Evolutionary conservation across 148 eudicot genomes (phyloP).

Genomic region (Chenopodium formosanum): DNA sequence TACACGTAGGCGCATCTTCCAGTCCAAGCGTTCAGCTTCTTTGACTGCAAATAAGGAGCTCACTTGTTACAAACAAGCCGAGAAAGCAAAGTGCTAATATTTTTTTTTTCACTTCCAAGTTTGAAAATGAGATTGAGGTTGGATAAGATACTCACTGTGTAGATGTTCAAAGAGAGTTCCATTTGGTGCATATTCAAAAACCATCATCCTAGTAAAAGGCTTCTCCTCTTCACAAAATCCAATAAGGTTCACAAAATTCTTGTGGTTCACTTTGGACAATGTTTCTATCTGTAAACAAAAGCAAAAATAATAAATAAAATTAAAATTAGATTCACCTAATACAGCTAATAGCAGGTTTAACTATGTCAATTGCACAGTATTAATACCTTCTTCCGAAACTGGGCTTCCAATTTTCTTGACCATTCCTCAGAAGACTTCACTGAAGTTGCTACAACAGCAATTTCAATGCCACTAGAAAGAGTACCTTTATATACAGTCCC

Average conservation of each 20-base stretch:
- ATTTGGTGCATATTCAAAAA: constrained; percentile 95
- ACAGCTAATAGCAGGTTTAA: constrained; percentile 2
- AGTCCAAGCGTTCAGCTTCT: constrained; percentile 93
- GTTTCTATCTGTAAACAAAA: constrained; percentile 59
- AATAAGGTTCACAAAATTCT: constrained; percentile 87
- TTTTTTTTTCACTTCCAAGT: neutral
- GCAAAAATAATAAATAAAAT: neutral
- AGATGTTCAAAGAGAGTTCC: constrained; percentile 97
- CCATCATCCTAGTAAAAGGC: constrained; percentile 97
- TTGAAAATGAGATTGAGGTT: neutral
- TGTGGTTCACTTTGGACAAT: constrained; percentile 86
- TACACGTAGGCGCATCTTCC: constrained; percentile 70
- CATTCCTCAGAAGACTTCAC: constrained; percentile 56
- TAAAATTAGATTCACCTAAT: constrained; percentile 8
- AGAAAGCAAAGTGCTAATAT: neutral
- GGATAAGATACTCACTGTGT: constrained; percentile 57
- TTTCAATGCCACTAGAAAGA: constrained; percentile 82
- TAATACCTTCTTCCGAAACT: constrained; percentile 69
- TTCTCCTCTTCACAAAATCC: constrained; percentile 83
- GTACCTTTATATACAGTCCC: constrained; percentile 84
- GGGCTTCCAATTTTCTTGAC: constrained; percentile 59
- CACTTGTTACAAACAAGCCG: neutral
- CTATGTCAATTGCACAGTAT: neutral
- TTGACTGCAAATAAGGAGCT: constrained; percentile 44
- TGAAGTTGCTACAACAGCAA: constrained; percentile 71